These are phyloP conservation scores for Panus rudis DNA, from an alignment of 768 basidiomycete species.

Conservation along the genomic window DNA sequence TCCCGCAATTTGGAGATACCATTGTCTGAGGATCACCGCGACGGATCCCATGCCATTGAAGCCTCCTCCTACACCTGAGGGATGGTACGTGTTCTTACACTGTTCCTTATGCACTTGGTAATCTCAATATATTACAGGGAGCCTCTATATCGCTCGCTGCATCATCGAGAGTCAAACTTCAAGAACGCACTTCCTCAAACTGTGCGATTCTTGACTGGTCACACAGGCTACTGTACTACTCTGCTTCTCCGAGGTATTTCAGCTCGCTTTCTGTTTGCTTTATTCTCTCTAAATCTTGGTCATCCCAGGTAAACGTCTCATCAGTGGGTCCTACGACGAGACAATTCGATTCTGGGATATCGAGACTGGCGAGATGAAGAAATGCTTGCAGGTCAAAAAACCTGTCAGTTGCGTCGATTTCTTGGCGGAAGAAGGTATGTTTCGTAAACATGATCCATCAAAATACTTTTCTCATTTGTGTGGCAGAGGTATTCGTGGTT, in stretches of 20 bases:
- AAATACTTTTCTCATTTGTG: slow-evolving; percentile 1
- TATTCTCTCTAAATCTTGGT: background rate
- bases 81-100: slow-evolving; percentile 48
- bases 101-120: background rate
- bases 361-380: slow-evolving; percentile 55
- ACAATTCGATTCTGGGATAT: slow-evolving; percentile 93
- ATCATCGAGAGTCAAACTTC: slow-evolving; percentile 85
- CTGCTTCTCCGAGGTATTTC: slow-evolving; percentile 51
- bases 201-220: slow-evolving; percentile 72
- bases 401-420: slow-evolving; percentile 89
- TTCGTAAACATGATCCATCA: background rate
- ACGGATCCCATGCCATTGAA: slow-evolving; percentile 64
- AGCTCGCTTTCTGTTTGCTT: background rate
- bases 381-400: slow-evolving; percentile 79
- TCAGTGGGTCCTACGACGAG: slow-evolving; percentile 89
- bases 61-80: slow-evolving; percentile 55
- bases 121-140: slow-evolving; percentile 31
- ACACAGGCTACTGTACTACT: slow-evolving; percentile 85
- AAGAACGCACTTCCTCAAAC: slow-evolving; percentile 65
- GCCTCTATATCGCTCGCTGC: slow-evolving; percentile 70
- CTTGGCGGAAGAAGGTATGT: slow-evolving; percentile 66
- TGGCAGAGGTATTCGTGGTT: slow-evolving; percentile 78
- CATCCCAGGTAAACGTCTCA: slow-evolving; percentile 57
- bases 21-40: slow-evolving; percentile 66
- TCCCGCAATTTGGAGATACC: slow-evolving; percentile 70